Percentiles rank a stretch among this genome's conserved stretches.
phyloP scores from a whole-genome alignment of 768 basidiomycete genomes.

The Rhizopogon rudus region DNA sequence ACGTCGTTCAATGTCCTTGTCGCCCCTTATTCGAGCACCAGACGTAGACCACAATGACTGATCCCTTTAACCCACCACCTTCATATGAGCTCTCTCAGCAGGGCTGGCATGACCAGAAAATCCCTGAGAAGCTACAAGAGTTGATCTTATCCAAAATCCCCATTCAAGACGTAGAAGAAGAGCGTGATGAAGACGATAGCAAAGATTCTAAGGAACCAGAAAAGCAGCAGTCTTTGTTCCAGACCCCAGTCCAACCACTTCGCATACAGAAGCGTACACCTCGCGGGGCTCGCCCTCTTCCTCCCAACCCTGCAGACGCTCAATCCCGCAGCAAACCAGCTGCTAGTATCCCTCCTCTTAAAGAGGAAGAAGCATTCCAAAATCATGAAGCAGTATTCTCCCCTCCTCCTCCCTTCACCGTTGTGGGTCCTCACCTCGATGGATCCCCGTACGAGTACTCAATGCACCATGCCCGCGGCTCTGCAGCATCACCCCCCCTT shows the following conservation, averaged over 20 bases:
- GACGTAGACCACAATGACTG: constrained; percentile 13
- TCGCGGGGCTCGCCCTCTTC: constrained; percentile 21
- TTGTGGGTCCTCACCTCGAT: constrained; percentile 29
- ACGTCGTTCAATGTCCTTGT: not conserved
- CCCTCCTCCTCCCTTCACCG: constrained; percentile 31
- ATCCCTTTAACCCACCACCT: constrained; percentile 28
- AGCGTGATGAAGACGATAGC: constrained; percentile 15
- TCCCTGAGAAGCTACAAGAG: constrained; percentile 21
- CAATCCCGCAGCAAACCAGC: not conserved
- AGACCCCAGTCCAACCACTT: constrained; percentile 2
- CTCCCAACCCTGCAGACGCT: constrained; percentile 13
- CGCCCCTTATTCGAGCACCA: not conserved
- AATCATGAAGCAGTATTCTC: constrained; percentile 10
- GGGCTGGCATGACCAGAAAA: constrained; percentile 46
- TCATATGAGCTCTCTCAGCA: constrained; percentile 36
- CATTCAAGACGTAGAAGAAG: constrained; percentile 7
- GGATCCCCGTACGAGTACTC: constrained; percentile 31
- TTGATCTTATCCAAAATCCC: constrained; percentile 10
- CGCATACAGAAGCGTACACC: constrained; percentile 6
- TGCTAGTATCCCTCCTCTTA: constrained; percentile 4
- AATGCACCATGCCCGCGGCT: constrained; percentile 14
- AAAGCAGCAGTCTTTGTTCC: not conserved
- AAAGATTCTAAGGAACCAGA: constrained; percentile 6
- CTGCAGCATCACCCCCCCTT: constrained; percentile 15
- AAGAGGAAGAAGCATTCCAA: not conserved